phyloP scores from a whole-genome alignment of 345 rosid species.

The Euphorbia tirucalli region DNA sequence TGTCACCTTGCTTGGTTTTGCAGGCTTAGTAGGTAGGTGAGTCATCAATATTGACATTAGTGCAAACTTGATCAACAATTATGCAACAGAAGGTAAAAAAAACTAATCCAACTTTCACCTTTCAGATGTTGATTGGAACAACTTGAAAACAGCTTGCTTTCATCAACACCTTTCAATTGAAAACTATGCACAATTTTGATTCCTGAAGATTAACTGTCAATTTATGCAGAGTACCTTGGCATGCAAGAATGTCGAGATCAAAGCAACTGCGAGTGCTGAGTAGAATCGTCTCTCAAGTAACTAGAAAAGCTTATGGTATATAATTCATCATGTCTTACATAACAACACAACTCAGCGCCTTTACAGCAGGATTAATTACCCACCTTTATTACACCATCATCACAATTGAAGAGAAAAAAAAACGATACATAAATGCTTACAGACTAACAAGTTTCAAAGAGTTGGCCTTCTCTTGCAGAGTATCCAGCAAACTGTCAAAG shows the following conservation, averaged over 20 bases:
- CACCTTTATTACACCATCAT: slow-evolving; percentile 28
- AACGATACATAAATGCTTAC: slow-evolving; percentile 30
- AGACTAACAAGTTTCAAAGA: slow-evolving; percentile 70
- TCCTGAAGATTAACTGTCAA: too few species aligned
- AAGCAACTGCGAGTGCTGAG: neutral
- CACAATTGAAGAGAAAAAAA: neutral
- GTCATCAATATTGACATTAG: too few species aligned
- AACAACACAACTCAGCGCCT: neutral
- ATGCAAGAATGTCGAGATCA: neutral
- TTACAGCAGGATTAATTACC: slow-evolving; percentile 29
- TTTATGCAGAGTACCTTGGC: too few species aligned
- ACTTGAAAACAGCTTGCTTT: too few species aligned
- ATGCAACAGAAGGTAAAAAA: too few species aligned
- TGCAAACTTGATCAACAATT: too few species aligned
- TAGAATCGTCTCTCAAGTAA: neutral
- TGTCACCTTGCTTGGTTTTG: too few species aligned
- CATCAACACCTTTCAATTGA: too few species aligned
- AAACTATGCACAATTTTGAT: too few species aligned
- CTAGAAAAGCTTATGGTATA: slow-evolving; percentile 23
- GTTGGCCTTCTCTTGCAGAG: slow-evolving; percentile 94
- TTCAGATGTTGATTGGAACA: too few species aligned
- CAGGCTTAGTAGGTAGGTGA: too few species aligned
- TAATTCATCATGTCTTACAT: slow-evolving; percentile 10
- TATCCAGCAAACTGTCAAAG: slow-evolving; percentile 87
- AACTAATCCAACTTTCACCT: too few species aligned